Percentiles rank a stretch among this genome's conserved stretches.
These are phyloP conservation scores for Anthoceros angustus DNA, from an alignment of 225 moss, liverwort and hornwort genomes.

Conservation along the genomic window DNA sequence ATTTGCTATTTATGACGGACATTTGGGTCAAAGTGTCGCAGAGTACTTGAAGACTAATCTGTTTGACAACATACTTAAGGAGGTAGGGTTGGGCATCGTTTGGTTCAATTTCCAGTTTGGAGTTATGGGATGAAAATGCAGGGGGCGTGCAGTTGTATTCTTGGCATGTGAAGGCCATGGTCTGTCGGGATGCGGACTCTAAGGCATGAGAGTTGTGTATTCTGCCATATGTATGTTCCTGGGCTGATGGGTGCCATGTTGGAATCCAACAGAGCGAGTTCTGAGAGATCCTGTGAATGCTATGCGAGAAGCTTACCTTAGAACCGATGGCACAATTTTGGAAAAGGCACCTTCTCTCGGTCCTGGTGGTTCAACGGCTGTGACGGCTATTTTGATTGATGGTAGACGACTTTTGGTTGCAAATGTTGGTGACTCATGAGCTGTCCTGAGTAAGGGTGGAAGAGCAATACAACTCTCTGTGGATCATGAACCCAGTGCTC, in stretches of 20 bases:
- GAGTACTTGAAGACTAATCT: slow-evolving; percentile 55
- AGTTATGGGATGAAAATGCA: background rate
- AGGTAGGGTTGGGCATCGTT: slow-evolving; percentile 23
- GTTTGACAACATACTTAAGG: slow-evolving; percentile 75
- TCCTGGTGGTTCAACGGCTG: slow-evolving; percentile 91
- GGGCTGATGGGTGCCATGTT: background rate
- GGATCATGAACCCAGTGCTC: slow-evolving; percentile 76
- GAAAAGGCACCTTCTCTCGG: slow-evolving; percentile 66
- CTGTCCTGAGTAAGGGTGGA: slow-evolving; percentile 54
- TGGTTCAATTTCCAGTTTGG: background rate
- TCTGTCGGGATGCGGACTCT: too few relatives aligned
- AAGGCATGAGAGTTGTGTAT: too few relatives aligned
- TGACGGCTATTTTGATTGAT: slow-evolving; percentile 87
- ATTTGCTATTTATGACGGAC: slow-evolving; percentile 95
- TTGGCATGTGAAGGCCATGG: background rate
- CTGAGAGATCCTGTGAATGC: slow-evolving; percentile 54
- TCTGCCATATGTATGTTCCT: background rate
- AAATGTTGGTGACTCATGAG: slow-evolving; percentile 96
- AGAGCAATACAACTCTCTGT: slow-evolving; percentile 56
- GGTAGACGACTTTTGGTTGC: slow-evolving; percentile 45
- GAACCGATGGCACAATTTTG: slow-evolving; percentile 57
- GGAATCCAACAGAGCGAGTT: slow-evolving; percentile 40
- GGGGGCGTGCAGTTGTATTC: background rate
- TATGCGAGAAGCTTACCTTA: slow-evolving; percentile 63
- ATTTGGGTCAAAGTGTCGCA: slow-evolving; percentile 80